A percentile compares a stretch with the other conserved stretches of the same genome.
Conservation (phyloP, 192 early-diverging fungal genomes). For the Coemansia sp. region DNA sequence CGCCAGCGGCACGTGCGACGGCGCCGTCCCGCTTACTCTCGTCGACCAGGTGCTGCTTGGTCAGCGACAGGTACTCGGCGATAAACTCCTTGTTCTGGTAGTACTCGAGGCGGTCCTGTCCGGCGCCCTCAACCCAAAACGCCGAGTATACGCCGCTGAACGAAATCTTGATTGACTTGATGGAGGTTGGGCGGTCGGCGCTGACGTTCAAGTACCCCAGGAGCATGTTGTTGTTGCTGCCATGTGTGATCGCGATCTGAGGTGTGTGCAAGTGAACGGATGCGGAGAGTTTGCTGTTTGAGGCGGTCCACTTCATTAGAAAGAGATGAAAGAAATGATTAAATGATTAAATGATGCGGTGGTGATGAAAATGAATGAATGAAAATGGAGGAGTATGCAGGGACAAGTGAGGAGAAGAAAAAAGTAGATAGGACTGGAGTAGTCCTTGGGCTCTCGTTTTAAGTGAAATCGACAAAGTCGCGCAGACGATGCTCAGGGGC, state of each 20-base stretch:
- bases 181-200: constrained; percentile 12
- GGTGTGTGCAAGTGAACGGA: constrained; percentile 35
- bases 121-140: constrained; percentile 28
- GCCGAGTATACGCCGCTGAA: constrained; percentile 38
- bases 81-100: constrained; percentile 40
- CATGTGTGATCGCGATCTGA: constrained; percentile 34
- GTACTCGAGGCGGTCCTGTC: constrained; percentile 22
- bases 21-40: neutral
- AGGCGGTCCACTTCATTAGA: constrained; percentile 21
- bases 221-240: constrained; percentile 38
- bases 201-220: constrained; percentile 22
- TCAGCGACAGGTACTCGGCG: constrained; percentile 15
- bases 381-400: neutral
- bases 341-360: neutral
- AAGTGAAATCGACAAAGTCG: neutral
- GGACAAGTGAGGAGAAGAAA: neutral
- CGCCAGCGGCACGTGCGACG: neutral
- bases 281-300: constrained; percentile 12
- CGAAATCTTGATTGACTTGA: constrained; percentile 25
- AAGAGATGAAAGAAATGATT: neutral
- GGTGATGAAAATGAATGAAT: neutral
- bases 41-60: constrained; percentile 11
- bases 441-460: neutral
- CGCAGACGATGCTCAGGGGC: constrained; percentile 3
- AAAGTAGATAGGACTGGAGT: neutral